Conservation (phyloP, 108 stramenopile species). For the Cyclotella kingstonii region DNA sequence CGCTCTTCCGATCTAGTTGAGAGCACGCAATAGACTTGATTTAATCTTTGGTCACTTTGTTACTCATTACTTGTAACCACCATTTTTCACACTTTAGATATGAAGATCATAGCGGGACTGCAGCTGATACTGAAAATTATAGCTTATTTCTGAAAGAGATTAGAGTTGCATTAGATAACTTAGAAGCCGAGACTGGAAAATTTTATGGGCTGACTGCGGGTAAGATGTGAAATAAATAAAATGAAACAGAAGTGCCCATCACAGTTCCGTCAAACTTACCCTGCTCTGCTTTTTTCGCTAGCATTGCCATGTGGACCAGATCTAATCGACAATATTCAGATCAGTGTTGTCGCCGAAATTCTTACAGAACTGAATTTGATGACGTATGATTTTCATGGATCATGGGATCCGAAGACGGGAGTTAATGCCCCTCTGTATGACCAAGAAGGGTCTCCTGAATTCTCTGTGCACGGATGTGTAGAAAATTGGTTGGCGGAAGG, state of each 20-base stretch:
- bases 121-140: slow-evolving; percentile 10
- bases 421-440: slow-evolving; percentile 33
- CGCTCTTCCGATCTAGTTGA: no score
- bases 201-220: slow-evolving; percentile 17
- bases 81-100: slow-evolving; percentile 4
- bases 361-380: slow-evolving; percentile 40
- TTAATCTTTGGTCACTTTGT: no score
- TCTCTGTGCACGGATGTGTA: slow-evolving; percentile 23
- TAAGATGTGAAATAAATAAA: no score
- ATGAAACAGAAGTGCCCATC: no score
- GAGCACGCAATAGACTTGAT: no score
- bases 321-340: slow-evolving; percentile 19
- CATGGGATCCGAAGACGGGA: slow-evolving; percentile 28
- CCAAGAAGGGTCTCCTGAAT: not conserved
- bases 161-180: slow-evolving; percentile 2
- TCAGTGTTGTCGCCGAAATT: slow-evolving; percentile 3
- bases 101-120: slow-evolving; percentile 11
- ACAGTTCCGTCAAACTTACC: no score
- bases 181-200: slow-evolving; percentile 1
- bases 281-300: slow-evolving; percentile 34
- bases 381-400: slow-evolving; percentile 28
- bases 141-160: not conserved
- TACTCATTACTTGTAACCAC: not conserved
- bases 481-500: slow-evolving; percentile 31
- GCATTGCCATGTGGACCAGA: slow-evolving; percentile 43